Base-by-base conservation (phyloP, 2,329 filamentous ascomycete species). In the Colletotrichum liaoningense region DNA sequence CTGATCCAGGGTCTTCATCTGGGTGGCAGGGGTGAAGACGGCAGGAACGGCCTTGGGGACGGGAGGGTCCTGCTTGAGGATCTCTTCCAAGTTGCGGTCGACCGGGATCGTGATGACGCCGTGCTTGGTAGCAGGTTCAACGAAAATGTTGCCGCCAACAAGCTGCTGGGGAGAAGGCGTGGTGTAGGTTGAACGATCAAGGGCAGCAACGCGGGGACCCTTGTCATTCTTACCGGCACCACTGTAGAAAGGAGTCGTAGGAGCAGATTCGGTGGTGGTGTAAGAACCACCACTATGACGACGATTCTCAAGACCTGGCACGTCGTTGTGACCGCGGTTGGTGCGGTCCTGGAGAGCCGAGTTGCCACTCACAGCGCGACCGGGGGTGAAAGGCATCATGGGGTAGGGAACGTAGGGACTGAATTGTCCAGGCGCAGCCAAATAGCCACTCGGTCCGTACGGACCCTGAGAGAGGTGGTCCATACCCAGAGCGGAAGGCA, bases 1-100 rank as follows among this genome's bases (percentile, higher is more conserved):
- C 83, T 98, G 95, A 76, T 98, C 96, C 33, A 98, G 90, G 55
- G 94, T 95, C 88, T 98, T 94, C 85, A 94, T 91, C 79, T 93
- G 94, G 70, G 96, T 95, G 28, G 92, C 93, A 33, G 95, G 94
- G 70, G 93, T 95, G 80, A 94, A 95, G 76, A 95, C 92, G 7
- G 97, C 96, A 19, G 96, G 96, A 58, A 99, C 95, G 63, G 97
- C 96, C 75, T 90, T 89, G 24, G 97, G 97, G 75, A 99, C 93
- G 0, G 91, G 84, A 22, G 97, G 97, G n/a, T 95, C 92, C 79
- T 94, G 90, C 78, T 92, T 87, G 56, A 94, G 86, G 62, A 95
- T 83, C 24, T 89, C 89, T 69, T 94, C 91, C 64, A 95, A 81
- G 54, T 86, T 85, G 26, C 85, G 84, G 46, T 90, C 88, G 3